phyloP scores from a whole-genome alignment of 345 rosid genomes.

The Arabidopsis suecica region DNA sequence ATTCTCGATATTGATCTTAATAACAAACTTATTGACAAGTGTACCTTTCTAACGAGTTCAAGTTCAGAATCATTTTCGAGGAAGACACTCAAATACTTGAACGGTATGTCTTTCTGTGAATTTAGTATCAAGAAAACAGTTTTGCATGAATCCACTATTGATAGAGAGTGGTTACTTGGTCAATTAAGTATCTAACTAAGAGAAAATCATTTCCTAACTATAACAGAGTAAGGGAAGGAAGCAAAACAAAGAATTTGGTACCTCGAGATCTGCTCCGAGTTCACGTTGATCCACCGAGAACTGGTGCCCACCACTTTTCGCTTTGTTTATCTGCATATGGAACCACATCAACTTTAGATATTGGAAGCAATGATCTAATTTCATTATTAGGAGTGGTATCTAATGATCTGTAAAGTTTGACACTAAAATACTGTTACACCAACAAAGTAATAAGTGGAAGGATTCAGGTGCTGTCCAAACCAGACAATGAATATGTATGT shows the following conservation, averaged over 20 bases:
- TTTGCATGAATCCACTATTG: too few species aligned
- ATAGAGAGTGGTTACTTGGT: too few species aligned
- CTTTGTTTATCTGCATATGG: conserved; percentile 70
- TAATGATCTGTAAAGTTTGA: too few species aligned
- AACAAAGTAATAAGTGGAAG: not conserved
- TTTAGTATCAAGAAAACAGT: not conserved
- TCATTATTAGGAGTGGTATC: not conserved
- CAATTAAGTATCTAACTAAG: too few species aligned
- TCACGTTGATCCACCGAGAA: conserved; percentile 58
- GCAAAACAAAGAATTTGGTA: conserved; percentile 35
- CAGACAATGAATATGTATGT: conserved; percentile 1
- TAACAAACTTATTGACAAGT: not conserved
- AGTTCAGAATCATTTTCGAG: conserved; percentile 77
- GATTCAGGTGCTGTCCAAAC: not conserved
- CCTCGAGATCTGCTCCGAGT: conserved; percentile 90
- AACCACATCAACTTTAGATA: not conserved
- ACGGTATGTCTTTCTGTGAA: conserved; percentile 77
- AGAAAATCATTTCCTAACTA: too few species aligned
- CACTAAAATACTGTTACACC: too few species aligned
- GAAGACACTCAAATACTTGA: conserved; percentile 73
- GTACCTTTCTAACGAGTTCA: conserved; percentile 65
- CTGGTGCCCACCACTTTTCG: conserved; percentile 80
- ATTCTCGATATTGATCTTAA: not conserved
- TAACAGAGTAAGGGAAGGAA: too few species aligned
- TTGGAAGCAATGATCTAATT: not conserved